phyloP scores from a whole-genome alignment of 1,284 basidiomycete species.

The Malassezia furfur region DNA sequence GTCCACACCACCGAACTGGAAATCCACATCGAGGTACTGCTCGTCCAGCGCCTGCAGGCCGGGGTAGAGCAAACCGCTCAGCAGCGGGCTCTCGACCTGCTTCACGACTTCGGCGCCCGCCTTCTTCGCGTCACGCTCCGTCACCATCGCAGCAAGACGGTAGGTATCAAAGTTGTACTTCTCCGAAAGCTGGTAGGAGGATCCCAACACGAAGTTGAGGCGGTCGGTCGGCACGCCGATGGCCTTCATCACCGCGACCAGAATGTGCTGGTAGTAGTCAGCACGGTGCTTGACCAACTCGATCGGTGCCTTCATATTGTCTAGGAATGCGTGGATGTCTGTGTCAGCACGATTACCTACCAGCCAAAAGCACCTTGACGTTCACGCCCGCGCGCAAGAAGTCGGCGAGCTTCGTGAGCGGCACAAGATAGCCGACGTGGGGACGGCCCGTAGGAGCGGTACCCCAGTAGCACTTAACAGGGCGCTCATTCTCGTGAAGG shows the following conservation, averaged over 20 bases:
- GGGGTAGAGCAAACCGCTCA: constrained; percentile 88
- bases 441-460: constrained; percentile 84
- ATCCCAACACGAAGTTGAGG: constrained; percentile 68
- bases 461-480: constrained; percentile 54
- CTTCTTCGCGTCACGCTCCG: constrained; percentile 93
- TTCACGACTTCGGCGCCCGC: constrained; percentile 99
- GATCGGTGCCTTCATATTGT: constrained; percentile 94
- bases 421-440: constrained; percentile 93
- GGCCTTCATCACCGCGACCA: constrained; percentile 72
- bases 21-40: constrained; percentile 87
- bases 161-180: constrained; percentile 96
- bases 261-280: constrained; percentile 76
- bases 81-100: constrained; percentile 81
- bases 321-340: constrained; percentile 96
- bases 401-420: constrained; percentile 90
- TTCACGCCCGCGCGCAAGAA: constrained; percentile 85
- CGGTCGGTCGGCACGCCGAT: constrained; percentile 80
- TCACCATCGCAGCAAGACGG: constrained; percentile 74
- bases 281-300: constrained; percentile 81
- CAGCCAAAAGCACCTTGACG: constrained; percentile 82
- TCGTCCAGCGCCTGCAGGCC: constrained; percentile 94
- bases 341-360: constrained; percentile 40
- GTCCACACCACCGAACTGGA: constrained; percentile 96
- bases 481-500: constrained; percentile 56
- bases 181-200: constrained; percentile 77